A percentile compares a stretch with the other conserved stretches of the same genome.
phyloP scores from a whole-genome alignment of 306 rosid genomes.

The Hippophae tibetana region DNA sequence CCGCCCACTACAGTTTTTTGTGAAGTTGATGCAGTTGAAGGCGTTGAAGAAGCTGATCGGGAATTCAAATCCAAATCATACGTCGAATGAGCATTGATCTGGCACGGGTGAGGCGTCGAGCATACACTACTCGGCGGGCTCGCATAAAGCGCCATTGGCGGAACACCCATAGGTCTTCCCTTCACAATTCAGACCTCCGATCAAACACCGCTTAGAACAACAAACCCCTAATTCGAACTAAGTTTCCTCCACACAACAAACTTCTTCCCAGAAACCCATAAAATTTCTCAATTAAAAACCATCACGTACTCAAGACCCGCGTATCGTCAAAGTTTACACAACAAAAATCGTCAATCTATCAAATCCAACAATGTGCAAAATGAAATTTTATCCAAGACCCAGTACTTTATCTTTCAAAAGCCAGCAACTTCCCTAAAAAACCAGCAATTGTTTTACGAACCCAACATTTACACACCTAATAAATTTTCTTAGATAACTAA shows the following conservation, averaged over 20 bases:
- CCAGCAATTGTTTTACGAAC: no score
- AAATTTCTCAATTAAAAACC: constrained; percentile 3
- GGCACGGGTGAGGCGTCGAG: constrained; percentile 73
- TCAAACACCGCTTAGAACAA: constrained; percentile 5
- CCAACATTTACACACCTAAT: no score
- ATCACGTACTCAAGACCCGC: neutral
- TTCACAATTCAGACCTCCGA: neutral
- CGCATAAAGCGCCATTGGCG: constrained; percentile 75
- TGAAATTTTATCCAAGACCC: no score
- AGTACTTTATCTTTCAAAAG: no score
- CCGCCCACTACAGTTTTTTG: constrained; percentile 69
- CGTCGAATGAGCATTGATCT: constrained; percentile 50
- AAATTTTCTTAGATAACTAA: no score
- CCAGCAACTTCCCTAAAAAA: neutral
- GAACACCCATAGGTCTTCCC: constrained; percentile 51
- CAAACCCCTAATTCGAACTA: neutral
- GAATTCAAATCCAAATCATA: constrained; percentile 70
- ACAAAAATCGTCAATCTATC: no score
- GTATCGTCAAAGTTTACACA: no score
- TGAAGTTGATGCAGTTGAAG: constrained; percentile 54
- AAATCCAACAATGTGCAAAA: no score
- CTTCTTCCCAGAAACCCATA: neutral
- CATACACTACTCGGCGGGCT: constrained; percentile 85
- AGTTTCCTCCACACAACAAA: neutral
- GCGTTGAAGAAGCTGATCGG: constrained; percentile 52